Percentiles rank a stretch among this genome's conserved stretches.
phyloP scores from a whole-genome alignment of 495 filamentous ascomycete species.

The Hypoxylon subgilvum region DNA sequence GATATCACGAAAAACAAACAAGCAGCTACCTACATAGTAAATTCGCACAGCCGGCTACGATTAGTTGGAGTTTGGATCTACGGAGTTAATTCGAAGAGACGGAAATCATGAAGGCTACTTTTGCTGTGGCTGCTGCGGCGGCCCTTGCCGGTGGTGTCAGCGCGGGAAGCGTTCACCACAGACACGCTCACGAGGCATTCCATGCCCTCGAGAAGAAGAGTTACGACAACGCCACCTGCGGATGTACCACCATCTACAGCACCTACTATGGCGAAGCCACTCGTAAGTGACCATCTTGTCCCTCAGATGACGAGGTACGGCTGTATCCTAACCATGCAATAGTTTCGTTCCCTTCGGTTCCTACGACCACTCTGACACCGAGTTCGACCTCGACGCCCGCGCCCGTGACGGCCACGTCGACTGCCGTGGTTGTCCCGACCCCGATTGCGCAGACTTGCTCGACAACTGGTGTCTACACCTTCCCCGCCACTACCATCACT shows the following conservation, averaged over 20 bases:
- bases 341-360: constrained; percentile 47
- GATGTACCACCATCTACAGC: constrained; percentile 70
- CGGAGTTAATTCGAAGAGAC: constrained; percentile 25
- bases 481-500: constrained; percentile 76
- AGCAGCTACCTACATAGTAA: constrained; percentile 35
- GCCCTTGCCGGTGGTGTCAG: constrained; percentile 68
- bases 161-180: constrained; percentile 55
- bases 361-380: constrained; percentile 41
- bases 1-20: constrained; percentile 49
- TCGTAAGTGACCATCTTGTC: constrained; percentile 51
- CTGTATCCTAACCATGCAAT: constrained; percentile 17
- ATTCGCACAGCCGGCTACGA: constrained; percentile 17
- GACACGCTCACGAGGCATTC: constrained; percentile 66
- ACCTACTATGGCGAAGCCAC: constrained; percentile 65
- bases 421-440: constrained; percentile 63
- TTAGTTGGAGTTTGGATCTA: constrained; percentile 22
- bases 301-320: no score
- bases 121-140: constrained; percentile 69
- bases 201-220: constrained; percentile 55
- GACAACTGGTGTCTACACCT: constrained; percentile 77
- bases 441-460: constrained; percentile 69
- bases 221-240: constrained; percentile 48
- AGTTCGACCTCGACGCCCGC: constrained; percentile 32
- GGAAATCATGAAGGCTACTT: constrained; percentile 68
- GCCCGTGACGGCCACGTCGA: constrained; percentile 35